Percentiles rank a stretch among this genome's conserved stretches.
These are phyloP conservation scores for Ampelocalamus luodianensis DNA, from an alignment of 176 grass and related monocot genomes.

Conservation along the genomic window DNA sequence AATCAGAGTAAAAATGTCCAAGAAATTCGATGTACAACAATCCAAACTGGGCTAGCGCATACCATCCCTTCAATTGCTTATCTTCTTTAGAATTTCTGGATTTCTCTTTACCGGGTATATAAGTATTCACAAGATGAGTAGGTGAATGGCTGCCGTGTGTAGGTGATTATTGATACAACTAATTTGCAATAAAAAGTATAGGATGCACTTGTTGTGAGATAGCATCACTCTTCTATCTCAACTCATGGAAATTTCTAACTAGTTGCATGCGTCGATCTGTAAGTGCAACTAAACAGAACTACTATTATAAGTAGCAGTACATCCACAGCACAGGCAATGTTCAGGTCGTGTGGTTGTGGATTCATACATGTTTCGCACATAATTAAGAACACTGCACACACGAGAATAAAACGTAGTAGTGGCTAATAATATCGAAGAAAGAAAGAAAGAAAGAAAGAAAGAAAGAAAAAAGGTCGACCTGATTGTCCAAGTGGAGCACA, in stretches of 20 bases:
- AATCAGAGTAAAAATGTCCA: background rate
- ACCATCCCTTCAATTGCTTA: background rate
- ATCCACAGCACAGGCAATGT: no score
- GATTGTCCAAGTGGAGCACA: constrained; percentile 50
- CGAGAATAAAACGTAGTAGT: background rate
- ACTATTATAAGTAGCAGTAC: no score
- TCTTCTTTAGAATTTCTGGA: background rate
- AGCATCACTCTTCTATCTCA: no score
- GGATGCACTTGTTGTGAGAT: no score
- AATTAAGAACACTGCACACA: background rate
- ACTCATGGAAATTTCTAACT: no score
- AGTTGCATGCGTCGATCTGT: no score
- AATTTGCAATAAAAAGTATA: no score
- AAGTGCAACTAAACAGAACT: no score
- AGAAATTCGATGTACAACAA: background rate
- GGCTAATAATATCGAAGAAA: background rate
- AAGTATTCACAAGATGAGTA: no score
- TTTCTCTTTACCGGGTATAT: background rate
- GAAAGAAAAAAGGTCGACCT: constrained; percentile 32
- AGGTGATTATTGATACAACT: no score
- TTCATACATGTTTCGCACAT: background rate
- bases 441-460: background rate
- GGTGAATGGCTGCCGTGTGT: no score
- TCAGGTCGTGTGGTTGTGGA: no score
- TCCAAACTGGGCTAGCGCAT: background rate